Conservation (phyloP, 2,329 filamentous ascomycete species). For the Hymenoscyphus infarciens region DNA sequence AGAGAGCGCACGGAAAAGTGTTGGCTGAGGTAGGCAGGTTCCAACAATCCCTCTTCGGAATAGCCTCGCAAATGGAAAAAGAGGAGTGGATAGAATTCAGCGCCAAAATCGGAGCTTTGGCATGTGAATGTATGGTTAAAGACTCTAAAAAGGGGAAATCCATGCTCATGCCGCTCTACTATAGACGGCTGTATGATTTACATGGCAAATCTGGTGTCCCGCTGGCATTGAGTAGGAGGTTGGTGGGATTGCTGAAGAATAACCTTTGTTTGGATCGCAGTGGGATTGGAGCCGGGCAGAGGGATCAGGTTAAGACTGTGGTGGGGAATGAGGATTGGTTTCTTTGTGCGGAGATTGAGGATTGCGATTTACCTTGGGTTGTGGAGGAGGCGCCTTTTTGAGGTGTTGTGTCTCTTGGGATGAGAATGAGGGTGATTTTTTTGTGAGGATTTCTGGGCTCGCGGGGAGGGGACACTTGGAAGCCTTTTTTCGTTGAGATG, state of each 20-base stretch:
- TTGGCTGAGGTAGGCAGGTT: not conserved
- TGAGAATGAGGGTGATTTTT: not conserved
- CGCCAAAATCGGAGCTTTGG: not conserved
- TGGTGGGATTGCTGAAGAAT: not conserved
- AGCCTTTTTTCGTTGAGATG: too few relatives aligned
- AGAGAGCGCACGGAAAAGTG: not conserved
- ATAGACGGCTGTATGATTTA: not conserved
- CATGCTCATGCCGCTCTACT: not conserved
- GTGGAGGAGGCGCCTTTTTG: not conserved
- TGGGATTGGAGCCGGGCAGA: not conserved
- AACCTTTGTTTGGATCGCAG: not conserved
- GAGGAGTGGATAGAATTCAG: not conserved
- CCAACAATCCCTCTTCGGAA: not conserved
- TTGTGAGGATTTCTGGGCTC: too few relatives aligned
- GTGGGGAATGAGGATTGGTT: not conserved
- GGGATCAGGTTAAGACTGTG: not conserved
- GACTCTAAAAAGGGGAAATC: not conserved
- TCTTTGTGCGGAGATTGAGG: not conserved
- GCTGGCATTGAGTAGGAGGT: not conserved
- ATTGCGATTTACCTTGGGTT: conserved; percentile 3
- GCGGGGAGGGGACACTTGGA: too few relatives aligned
- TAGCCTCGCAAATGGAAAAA: not conserved
- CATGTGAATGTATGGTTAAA: not conserved
- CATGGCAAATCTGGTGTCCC: not conserved
- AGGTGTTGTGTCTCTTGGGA: not conserved